Conservation (phyloP, 2,329 filamentous ascomycete species). For the Fusarium vanettenii region DNA sequence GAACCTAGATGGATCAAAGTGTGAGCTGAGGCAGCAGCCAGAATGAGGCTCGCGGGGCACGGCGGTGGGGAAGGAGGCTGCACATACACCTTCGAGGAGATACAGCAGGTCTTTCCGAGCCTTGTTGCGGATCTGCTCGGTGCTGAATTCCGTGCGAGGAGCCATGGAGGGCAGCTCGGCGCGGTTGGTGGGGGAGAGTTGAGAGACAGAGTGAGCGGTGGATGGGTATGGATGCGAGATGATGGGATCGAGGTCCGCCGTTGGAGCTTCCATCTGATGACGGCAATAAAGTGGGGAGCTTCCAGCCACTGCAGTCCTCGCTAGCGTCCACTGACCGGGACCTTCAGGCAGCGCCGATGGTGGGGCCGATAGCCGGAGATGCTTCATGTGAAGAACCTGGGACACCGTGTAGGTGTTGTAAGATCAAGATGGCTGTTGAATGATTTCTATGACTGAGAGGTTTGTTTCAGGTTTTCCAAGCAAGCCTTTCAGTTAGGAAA, state of each 20-base stretch:
- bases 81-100: constrained; percentile 93
- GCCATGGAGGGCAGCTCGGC: constrained; percentile 70
- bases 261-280: constrained; percentile 33
- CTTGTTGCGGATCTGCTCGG: constrained; percentile 81
- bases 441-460: not conserved
- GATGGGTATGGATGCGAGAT: constrained; percentile 4
- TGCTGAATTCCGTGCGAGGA: constrained; percentile 77
- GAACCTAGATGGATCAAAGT: constrained; percentile 72
- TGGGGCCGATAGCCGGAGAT: constrained; percentile 8
- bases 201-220: not conserved
- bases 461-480: too few species aligned
- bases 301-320: not conserved
- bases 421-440: not conserved
- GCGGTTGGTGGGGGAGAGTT: constrained; percentile 24
- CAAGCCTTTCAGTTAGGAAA: too few species aligned
- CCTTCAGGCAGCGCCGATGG: not conserved
- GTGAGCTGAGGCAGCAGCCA: constrained; percentile 18
- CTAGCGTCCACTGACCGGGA: constrained; percentile 2
- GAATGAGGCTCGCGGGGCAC: constrained; percentile 23
- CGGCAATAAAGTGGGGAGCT: constrained; percentile 35
- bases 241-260: constrained; percentile 3
- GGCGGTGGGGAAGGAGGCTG: constrained; percentile 43
- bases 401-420: not conserved
- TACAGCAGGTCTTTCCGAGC: constrained; percentile 89
- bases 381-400: not conserved